Evolutionary conservation across 306 rosid genomes (phyloP), one percentile per base, ranked within the genome.

Genomic region (Rosa rugosa): DNA sequence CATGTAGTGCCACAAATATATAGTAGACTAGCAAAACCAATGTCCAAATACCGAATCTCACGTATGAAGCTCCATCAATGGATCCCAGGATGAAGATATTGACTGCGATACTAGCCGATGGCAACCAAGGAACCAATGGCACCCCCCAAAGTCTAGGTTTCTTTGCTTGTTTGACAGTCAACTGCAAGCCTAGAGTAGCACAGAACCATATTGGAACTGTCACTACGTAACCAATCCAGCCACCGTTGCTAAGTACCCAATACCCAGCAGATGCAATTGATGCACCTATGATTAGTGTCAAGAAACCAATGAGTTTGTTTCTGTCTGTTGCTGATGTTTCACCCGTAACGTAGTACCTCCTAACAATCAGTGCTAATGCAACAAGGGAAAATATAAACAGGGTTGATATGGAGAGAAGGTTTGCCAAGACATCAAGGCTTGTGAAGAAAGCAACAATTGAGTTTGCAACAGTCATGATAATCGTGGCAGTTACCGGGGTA

Each of bases 71-170:
- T 17, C 40, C 66, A 49, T 81, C 78, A 36, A 80, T 62, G 5
- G 87, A 84, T 5, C 83, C 80, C 78, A 84, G 51, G 66, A 81
- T 84, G 80, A 84, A 84, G 46, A 84, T 8, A 54, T 84, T 84
- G 70, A 81, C 53, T 8, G 85, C 85, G 27, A 81, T 51, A 73
- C 75, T 59, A 31, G 65, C 51, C 25, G 82, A 81, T 42, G 87
- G 85, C 25, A 81, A 34, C 87, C 85, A 77, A 31, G 85, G 80
- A 20, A 81, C 34, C 11, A 84, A 78, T 17, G 85, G 87, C 36
- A 53, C 75, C 6, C 83, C 87, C 87, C 80, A 84, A 22, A 60
- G 17, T 47, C 60, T 81, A 18, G 87, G 85, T n/a, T 84, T 84
- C 79, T 73, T 76, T 56, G 87, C 83, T 77, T 84, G 69, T 44